Percentiles rank a stretch among this genome's conserved stretches.
phyloP scores from a whole-genome alignment of 2,329 filamentous ascomycete species.

The Hypocrella siamensis region DNA sequence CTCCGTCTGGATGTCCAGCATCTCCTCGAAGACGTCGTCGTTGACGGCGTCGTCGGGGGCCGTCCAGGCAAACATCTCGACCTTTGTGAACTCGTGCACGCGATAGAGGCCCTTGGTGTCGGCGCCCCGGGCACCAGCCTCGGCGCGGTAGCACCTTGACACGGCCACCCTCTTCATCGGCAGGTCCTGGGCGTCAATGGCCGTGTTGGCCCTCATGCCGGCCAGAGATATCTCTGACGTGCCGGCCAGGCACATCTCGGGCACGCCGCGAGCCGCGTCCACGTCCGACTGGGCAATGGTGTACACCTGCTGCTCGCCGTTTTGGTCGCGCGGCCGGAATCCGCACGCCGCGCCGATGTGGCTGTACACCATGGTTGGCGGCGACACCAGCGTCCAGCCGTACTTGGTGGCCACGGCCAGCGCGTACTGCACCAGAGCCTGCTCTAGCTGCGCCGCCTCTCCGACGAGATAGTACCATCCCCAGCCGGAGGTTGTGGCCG shows the following conservation, averaged over 20 bases:
- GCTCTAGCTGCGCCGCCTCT: conserved; percentile 84
- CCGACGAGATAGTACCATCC: conserved; percentile 96
- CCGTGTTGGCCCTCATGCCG: conserved; percentile 67
- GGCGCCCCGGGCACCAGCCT: conserved; percentile 77
- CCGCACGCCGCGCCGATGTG: conserved; percentile 85
- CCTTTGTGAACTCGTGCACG: conserved; percentile 97
- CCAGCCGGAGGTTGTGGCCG: conserved; percentile 77
- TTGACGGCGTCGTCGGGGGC: conserved; percentile 34
- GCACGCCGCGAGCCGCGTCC: conserved; percentile 45
- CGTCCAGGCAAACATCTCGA: conserved; percentile 94
- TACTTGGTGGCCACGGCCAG: conserved; percentile 54
- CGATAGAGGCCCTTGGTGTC: conserved; percentile 92
- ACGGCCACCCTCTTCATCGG: conserved; percentile 70
- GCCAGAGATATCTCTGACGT: conserved; percentile 94
- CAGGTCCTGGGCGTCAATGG: conserved; percentile 47
- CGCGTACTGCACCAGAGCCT: conserved; percentile 80
- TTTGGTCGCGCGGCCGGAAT: conserved; percentile 81
- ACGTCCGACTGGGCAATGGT: conserved; percentile 49
- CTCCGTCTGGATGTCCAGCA: conserved; percentile 73
- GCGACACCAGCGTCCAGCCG: conserved; percentile 69
- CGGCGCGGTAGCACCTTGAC: conserved; percentile 88
- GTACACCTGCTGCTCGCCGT: conserved; percentile 89
- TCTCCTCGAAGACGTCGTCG: conserved; percentile 59
- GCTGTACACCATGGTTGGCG: conserved; percentile 80
- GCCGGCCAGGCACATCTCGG: conserved; percentile 62